Evolutionary conservation across 805 yeast genomes (phyloP).

Genomic region (Metschnikowia lochheadii): DNA sequence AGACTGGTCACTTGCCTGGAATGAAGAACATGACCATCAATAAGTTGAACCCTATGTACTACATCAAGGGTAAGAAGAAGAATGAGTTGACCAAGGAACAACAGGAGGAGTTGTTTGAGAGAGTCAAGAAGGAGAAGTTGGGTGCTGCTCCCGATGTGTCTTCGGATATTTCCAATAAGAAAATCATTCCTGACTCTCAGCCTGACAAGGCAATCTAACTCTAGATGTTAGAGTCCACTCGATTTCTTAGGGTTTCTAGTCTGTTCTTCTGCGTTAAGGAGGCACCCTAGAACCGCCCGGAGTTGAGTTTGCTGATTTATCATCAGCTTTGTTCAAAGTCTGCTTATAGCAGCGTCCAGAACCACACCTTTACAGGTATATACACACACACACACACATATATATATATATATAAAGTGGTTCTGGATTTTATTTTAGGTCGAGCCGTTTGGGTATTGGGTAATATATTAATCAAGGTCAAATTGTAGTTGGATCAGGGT

Average conservation of each 20-base stretch:
- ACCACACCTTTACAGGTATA: background rate
- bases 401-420: conserved; percentile 1
- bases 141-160: conserved; percentile 6
- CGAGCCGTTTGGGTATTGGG: conserved; percentile 11
- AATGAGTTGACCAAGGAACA: conserved; percentile 49
- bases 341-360: background rate
- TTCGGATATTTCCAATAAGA: conserved; percentile 9
- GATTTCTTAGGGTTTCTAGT: too few relatives aligned
- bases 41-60: conserved; percentile 69
- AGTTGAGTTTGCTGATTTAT: too few relatives aligned
- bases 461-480: conserved; percentile 2
- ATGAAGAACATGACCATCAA: conserved; percentile 40
- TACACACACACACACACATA: conserved; percentile 17
- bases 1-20: conserved; percentile 73
- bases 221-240: too few relatives aligned
- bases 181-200: background rate
- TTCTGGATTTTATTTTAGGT: conserved; percentile 6
- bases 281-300: too few relatives aligned
- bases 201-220: too few relatives aligned
- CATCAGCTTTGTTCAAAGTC: too few relatives aligned
- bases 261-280: too few relatives aligned
- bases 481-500: background rate
- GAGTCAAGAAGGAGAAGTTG: conserved; percentile 22
- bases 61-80: conserved; percentile 65
- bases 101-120: conserved; percentile 48